Evolutionary conservation across 768 basidiomycete genomes (phyloP).

Genomic region (Lyophyllum semitale): DNA sequence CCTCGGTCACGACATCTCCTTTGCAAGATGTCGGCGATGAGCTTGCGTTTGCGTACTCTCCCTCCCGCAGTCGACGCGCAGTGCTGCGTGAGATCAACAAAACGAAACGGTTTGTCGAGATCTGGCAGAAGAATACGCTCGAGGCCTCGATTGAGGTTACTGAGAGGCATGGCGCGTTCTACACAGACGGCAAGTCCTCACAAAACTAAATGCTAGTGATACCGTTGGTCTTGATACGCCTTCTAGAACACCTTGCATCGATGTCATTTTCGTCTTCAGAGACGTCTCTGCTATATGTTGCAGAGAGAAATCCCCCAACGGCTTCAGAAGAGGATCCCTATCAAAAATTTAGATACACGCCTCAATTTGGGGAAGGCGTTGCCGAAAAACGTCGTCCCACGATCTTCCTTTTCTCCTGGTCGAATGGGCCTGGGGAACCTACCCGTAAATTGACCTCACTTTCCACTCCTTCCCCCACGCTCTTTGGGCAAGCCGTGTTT

Average conservation of each 20-base stretch:
- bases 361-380: slow-evolving; percentile 68
- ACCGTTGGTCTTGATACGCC: background rate
- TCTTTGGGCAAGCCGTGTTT: slow-evolving; percentile 62
- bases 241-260: slow-evolving; percentile 50
- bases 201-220: no score
- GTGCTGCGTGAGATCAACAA: slow-evolving; percentile 45
- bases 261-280: slow-evolving; percentile 58
- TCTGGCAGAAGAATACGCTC: slow-evolving; percentile 51
- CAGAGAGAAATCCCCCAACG: slow-evolving; percentile 48
- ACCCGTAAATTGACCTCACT: slow-evolving; percentile 8
- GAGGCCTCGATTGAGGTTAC: slow-evolving; percentile 57
- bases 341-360: slow-evolving; percentile 53
- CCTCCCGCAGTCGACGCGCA: slow-evolving; percentile 41
- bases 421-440: slow-evolving; percentile 13
- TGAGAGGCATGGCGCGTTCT: slow-evolving; percentile 58
- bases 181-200: slow-evolving; percentile 54
- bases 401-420: slow-evolving; percentile 57
- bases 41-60: slow-evolving; percentile 43
- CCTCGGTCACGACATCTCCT: slow-evolving; percentile 20
- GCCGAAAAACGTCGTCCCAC: slow-evolving; percentile 51
- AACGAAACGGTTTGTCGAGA: slow-evolving; percentile 57
- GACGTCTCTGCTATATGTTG: slow-evolving; percentile 56
- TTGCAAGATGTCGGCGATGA: slow-evolving; percentile 41
- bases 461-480: slow-evolving; percentile 22
- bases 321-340: slow-evolving; percentile 31